phyloP scores from a whole-genome alignment of 176 grass and related monocot species.

The Metroxylon sagu region DNA sequence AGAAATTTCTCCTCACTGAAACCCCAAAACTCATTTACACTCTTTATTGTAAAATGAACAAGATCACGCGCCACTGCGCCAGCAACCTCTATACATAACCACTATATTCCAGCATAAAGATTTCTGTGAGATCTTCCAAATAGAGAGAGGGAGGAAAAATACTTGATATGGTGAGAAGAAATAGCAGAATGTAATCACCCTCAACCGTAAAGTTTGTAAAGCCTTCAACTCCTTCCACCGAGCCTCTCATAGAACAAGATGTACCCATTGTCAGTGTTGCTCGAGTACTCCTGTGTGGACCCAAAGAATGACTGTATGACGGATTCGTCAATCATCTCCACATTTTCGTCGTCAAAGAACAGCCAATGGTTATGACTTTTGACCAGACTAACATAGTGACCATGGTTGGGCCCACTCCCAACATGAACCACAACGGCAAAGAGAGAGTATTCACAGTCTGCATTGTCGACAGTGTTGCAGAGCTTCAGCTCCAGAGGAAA shows the following conservation, averaged over 20 bases:
- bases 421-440: slow-evolving; percentile 93
- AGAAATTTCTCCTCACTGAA: no score
- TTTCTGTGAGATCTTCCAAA: neutral
- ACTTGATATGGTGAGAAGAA: neutral
- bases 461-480: slow-evolving; percentile 61
- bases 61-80: no score
- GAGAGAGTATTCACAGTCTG: slow-evolving; percentile 86
- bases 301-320: slow-evolving; percentile 85
- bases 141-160: no score
- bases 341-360: slow-evolving; percentile 90
- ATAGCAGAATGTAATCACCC: neutral
- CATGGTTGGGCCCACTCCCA: slow-evolving; percentile 84
- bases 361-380: slow-evolving; percentile 96
- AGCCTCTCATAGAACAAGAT: slow-evolving; percentile 93
- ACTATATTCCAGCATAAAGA: no score
- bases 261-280: slow-evolving; percentile 89
- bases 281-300: slow-evolving; percentile 72
- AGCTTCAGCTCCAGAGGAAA: slow-evolving; percentile 98
- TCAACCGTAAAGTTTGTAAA: neutral
- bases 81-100: no score
- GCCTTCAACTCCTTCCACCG: slow-evolving; percentile 32
- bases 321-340: slow-evolving; percentile 88
- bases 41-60: no score
- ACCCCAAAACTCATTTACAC: no score
- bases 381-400: slow-evolving; percentile 90